A percentile compares a stretch with the other conserved stretches of the same genome.
These are phyloP conservation scores for Debaryomyces singareniensis DNA, from an alignment of 1,139 yeast genomes.

Conservation along the genomic window DNA sequence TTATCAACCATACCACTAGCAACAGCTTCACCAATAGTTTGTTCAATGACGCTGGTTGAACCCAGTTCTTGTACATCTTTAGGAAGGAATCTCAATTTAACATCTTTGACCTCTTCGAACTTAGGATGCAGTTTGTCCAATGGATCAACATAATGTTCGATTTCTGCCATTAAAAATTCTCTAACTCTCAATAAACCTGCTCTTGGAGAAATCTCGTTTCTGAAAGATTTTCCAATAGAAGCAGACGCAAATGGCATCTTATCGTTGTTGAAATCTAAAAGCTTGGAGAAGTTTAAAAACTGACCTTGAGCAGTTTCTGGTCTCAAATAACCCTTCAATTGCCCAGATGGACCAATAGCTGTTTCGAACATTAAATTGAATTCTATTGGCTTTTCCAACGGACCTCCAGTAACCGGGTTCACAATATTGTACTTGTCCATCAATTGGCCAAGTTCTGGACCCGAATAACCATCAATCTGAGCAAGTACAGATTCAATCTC, in stretches of 20 bases:
- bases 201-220: slow-evolving; percentile 98
- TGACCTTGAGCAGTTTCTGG: slow-evolving; percentile 99
- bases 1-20: slow-evolving; percentile 83
- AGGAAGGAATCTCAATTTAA: slow-evolving; percentile 73
- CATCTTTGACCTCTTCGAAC: slow-evolving; percentile 69
- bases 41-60: slow-evolving; percentile 56
- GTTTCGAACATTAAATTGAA: slow-evolving; percentile 99
- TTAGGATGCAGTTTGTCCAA: slow-evolving; percentile 73
- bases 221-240: slow-evolving; percentile 95
- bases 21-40: slow-evolving; percentile 88
- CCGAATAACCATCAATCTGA: slow-evolving; percentile 91
- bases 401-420: slow-evolving; percentile 87
- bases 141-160: slow-evolving; percentile 98
- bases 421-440: slow-evolving; percentile 75
- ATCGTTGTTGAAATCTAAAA: slow-evolving; percentile 90
- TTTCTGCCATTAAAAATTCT: slow-evolving; percentile 98
- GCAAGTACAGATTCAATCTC: slow-evolving; percentile 88
- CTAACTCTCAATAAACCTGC: slow-evolving; percentile 96
- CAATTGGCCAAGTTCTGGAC: slow-evolving; percentile 84
- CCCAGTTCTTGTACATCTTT: slow-evolving; percentile 86
- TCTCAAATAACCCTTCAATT: slow-evolving; percentile 87
- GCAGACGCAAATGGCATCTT: slow-evolving; percentile 99
- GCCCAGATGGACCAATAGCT: slow-evolving; percentile 98
- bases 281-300: slow-evolving; percentile 88
- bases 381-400: slow-evolving; percentile 84